phyloP scores from a whole-genome alignment of 73 alveolate genomes.

The Symbiodinium pilosum region DNA sequence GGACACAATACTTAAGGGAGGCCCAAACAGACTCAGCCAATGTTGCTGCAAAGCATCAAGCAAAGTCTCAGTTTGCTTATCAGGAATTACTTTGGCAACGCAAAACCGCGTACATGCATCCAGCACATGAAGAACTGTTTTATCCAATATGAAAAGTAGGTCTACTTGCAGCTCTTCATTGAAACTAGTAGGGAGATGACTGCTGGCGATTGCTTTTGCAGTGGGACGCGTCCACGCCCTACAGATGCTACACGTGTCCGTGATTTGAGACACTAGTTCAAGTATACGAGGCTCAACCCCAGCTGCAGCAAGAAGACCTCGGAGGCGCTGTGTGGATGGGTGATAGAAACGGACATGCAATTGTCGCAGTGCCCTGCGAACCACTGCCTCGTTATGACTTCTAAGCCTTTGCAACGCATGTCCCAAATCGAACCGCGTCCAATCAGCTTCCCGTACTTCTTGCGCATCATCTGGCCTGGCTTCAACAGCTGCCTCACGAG shows the following conservation, averaged over 20 bases:
- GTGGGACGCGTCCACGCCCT: constrained; percentile 13
- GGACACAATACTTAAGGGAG: neutral
- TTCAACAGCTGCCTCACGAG: too few species aligned
- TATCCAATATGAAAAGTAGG: neutral
- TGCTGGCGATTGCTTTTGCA: neutral
- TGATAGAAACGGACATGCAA: neutral
- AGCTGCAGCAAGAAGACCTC: neutral
- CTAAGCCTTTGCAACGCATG: neutral
- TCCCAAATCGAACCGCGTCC: neutral
- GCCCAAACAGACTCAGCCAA: neutral
- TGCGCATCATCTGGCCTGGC: too few species aligned
- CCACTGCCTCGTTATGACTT: neutral
- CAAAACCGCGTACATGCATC: neutral
- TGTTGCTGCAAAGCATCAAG: neutral
- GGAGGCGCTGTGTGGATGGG: neutral
- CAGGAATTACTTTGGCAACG: neutral
- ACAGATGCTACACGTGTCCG: neutral
- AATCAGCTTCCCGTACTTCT: neutral
- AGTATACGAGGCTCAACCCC: neutral
- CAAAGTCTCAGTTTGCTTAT: neutral
- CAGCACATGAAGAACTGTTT: neutral
- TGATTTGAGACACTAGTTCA: neutral
- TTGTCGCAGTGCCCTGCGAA: neutral
- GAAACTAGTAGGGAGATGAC: neutral
- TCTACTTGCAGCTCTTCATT: constrained; percentile 4